These are phyloP conservation scores for Scleroderma citrinum DNA, from an alignment of 768 basidiomycete genomes.

Conservation along the genomic window DNA sequence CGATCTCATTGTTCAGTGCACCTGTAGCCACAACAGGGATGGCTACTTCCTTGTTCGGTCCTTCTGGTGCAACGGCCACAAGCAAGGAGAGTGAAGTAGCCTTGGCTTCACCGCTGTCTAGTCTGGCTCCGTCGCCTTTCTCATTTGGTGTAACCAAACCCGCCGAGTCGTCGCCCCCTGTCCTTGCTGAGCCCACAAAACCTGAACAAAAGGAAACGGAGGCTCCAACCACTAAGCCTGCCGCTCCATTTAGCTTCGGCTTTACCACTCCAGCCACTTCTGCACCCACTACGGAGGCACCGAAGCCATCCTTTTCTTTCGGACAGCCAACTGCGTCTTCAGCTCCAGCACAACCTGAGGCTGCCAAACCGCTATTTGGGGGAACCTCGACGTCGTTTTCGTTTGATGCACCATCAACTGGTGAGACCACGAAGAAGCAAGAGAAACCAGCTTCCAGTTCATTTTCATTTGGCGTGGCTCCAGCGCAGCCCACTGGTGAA, in stretches of 20 bases:
- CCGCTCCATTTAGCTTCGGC: slow-evolving; percentile 13
- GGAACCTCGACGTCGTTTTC: slow-evolving; percentile 32
- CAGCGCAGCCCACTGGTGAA: slow-evolving; percentile 30
- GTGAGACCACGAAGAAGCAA: slow-evolving; percentile 15
- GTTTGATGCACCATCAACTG: slow-evolving; percentile 29
- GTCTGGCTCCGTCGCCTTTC: slow-evolving; percentile 18
- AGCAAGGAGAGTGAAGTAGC: slow-evolving; percentile 15
- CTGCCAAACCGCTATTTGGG: slow-evolving; percentile 40
- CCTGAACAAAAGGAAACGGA: slow-evolving; percentile 1
- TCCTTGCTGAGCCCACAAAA: slow-evolving; percentile 8
- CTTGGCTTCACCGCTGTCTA: slow-evolving; percentile 4
- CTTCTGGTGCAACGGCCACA: background rate
- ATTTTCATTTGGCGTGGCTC: slow-evolving; percentile 24
- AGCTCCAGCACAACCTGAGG: slow-evolving; percentile 20
- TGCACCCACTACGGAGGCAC: slow-evolving; percentile 17
- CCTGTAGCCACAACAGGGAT: slow-evolving; percentile 1
- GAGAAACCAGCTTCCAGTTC: slow-evolving; percentile 16
- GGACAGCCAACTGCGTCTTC: slow-evolving; percentile 15
- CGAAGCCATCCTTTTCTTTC: slow-evolving; percentile 31
- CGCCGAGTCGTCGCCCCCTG: slow-evolving; percentile 12
- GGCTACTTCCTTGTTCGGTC: slow-evolving; percentile 8
- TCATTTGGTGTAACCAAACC: slow-evolving; percentile 22
- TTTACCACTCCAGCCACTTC: slow-evolving; percentile 22
- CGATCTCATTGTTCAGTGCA: slow-evolving; percentile 7
- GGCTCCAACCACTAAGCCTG: slow-evolving; percentile 1